phyloP scores from a whole-genome alignment of 371 early-diverging fungal genomes.

The Mortierella sp. region DNA sequence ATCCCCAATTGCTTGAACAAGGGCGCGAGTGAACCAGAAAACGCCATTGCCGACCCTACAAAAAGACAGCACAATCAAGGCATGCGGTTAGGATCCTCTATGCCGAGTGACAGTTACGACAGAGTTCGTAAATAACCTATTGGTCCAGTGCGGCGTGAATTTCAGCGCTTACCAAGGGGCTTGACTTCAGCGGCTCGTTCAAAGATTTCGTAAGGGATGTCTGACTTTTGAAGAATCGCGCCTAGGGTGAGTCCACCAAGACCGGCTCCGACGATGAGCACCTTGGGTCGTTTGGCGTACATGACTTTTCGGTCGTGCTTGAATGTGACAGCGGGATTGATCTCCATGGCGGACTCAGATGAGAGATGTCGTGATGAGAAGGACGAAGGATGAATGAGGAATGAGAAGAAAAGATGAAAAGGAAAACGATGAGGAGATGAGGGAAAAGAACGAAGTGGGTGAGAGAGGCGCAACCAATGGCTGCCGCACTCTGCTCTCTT shows the following conservation, averaged over 20 bases:
- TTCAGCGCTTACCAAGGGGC: constrained; percentile 16
- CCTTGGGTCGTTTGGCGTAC: constrained; percentile 5
- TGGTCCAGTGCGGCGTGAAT: no score
- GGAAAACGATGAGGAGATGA: neutral
- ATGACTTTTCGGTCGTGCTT: neutral
- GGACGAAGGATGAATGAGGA: no score
- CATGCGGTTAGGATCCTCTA: neutral
- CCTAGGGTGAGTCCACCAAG: constrained; percentile 26
- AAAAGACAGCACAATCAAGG: neutral
- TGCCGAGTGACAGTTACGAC: neutral
- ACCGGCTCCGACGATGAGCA: constrained; percentile 37
- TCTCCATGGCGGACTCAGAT: neutral
- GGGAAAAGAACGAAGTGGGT: neutral
- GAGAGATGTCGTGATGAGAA: neutral
- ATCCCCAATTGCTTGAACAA: constrained; percentile 34
- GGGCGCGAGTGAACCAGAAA: neutral
- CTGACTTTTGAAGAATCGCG: constrained; percentile 32
- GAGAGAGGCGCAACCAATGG: neutral
- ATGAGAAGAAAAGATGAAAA: neutral
- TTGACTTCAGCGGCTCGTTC: constrained; percentile 12
- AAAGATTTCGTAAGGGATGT: constrained; percentile 21
- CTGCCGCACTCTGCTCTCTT: no score
- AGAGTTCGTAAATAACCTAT: neutral
- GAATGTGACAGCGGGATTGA: neutral
- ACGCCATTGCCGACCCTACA: neutral